Base-by-base conservation (phyloP, 163 green algal genomes). In the Scenedesmus sp. region DNA sequence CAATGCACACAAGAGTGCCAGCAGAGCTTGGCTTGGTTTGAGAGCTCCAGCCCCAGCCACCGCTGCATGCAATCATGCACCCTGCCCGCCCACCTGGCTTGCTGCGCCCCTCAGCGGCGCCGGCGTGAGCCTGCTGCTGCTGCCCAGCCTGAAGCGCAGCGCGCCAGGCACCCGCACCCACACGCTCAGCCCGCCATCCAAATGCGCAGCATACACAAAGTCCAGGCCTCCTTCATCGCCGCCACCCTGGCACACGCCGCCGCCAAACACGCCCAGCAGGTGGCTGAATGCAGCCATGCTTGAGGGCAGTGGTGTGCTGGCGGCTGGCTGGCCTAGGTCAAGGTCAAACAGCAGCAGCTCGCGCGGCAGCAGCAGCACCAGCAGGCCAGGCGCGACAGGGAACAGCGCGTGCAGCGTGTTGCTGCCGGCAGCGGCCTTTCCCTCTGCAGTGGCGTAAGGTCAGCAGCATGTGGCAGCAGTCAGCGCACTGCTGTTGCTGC, bases 281-380 rank as follows among this genome's bases (percentile, higher is more conserved):
- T 92, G 82, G 0, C 90, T 64, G 83, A 97, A 97, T 9, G 95
- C 62, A 10, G 96, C 79, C n/a, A 46, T 34, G 10, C 54, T 64
- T 2, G 26, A 26, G 0, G 94, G 91, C 89, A 97, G 91, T 1
- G 86, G 64, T 2, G 88, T 96, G n/a, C 93, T 95, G 0, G 94
- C 94, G 0, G 96, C 95, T 20, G 97, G 96, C 82, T 94, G 87
- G 16, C 95, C 96, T 86, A 97, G 95, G 88, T 98, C 96, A 73
- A 98, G 82, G 87, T 98, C 97, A 90, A 98, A 98, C 54, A 98
- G 91, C 34, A 98, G 94, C 57, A 98, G 92, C 95, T 98, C 95
- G 2, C 94, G 90, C 0, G 95, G 91, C 87, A 98, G 91, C 88
- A 98, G 91, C 26, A 98, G 92, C 91, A 97, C 96, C 64, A 98